Conservation (phyloP, 768 basidiomycete species). For the Tubosaeta sp. region DNA sequence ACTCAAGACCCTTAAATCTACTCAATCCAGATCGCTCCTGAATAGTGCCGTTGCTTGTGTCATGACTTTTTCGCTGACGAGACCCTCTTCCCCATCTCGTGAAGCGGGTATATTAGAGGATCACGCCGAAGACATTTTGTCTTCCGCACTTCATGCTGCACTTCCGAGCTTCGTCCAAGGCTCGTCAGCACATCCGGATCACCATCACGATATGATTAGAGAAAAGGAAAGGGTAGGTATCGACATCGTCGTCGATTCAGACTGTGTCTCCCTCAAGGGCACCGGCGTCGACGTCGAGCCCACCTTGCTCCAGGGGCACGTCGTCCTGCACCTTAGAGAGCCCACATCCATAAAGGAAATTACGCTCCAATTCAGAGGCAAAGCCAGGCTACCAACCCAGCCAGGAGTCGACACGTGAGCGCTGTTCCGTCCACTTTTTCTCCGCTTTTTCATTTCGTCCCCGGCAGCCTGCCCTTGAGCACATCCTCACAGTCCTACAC, state of each 20-base stretch:
- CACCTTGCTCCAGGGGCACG: conserved; percentile 71
- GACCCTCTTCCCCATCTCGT: conserved; percentile 31
- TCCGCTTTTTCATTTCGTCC: neutral
- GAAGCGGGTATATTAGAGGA: conserved; percentile 20
- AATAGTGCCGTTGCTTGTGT: conserved; percentile 9
- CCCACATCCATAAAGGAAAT: conserved; percentile 81
- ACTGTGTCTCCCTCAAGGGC: conserved; percentile 69
- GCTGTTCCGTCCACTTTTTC: conserved; percentile 2
- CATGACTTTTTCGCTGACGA: conserved; percentile 34
- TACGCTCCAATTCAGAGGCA: conserved; percentile 79
- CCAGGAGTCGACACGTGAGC: conserved; percentile 59
- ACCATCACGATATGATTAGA: conserved; percentile 38
- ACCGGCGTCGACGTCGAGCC: conserved; percentile 83
- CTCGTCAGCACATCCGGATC: conserved; percentile 18
- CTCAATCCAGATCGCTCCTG: conserved; percentile 5
- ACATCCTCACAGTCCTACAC: conserved; percentile 48
- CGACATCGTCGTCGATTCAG: conserved; percentile 73
- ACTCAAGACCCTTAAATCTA: neutral
- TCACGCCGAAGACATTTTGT: conserved; percentile 32
- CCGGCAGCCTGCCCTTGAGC: conserved; percentile 18
- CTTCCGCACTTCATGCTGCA: conserved; percentile 38
- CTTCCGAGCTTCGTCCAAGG: conserved; percentile 27
- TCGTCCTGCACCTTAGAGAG: conserved; percentile 77
- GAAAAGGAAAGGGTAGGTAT: conserved; percentile 52
- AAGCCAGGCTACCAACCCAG: conserved; percentile 63